phyloP scores from a whole-genome alignment of 108 stramenopile genomes.

The Phaeodactylum tricornutum region DNA sequence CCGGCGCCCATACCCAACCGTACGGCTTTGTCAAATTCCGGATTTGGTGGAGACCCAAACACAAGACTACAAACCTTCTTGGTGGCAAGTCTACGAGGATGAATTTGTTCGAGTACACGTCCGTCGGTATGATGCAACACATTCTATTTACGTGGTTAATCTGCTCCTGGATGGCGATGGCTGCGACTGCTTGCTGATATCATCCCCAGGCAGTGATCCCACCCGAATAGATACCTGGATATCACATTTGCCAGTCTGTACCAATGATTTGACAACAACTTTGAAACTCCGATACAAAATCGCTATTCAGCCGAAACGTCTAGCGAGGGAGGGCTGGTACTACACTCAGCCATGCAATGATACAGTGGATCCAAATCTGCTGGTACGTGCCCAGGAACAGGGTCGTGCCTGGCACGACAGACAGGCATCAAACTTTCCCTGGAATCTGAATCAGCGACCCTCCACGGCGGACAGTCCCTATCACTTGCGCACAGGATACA shows the following conservation, averaged over 20 bases:
- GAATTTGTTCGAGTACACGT: slow-evolving; percentile 36
- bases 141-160: not conserved
- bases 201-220: not conserved
- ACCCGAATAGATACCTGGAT: not conserved
- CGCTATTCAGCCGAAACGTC: not conserved
- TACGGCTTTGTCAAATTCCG: slow-evolving; percentile 35
- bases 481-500: too few species aligned
- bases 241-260: not conserved
- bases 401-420: not conserved
- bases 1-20: slow-evolving; percentile 14
- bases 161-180: not conserved
- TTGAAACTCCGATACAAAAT: not conserved
- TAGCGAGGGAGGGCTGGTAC: not conserved
- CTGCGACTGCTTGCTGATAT: not conserved
- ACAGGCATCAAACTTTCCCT: not conserved
- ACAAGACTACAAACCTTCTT: slow-evolving; percentile 12
- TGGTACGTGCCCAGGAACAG: not conserved
- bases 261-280: not conserved
- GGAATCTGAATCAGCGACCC: too few species aligned
- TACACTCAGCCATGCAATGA: not conserved
- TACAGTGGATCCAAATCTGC: not conserved
- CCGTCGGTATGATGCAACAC: not conserved
- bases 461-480: too few species aligned
- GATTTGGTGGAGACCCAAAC: slow-evolving; percentile 2
- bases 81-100: slow-evolving; percentile 69